Conservation (phyloP, 2,329 filamentous ascomycete species). For the Bisporella sp. region DNA sequence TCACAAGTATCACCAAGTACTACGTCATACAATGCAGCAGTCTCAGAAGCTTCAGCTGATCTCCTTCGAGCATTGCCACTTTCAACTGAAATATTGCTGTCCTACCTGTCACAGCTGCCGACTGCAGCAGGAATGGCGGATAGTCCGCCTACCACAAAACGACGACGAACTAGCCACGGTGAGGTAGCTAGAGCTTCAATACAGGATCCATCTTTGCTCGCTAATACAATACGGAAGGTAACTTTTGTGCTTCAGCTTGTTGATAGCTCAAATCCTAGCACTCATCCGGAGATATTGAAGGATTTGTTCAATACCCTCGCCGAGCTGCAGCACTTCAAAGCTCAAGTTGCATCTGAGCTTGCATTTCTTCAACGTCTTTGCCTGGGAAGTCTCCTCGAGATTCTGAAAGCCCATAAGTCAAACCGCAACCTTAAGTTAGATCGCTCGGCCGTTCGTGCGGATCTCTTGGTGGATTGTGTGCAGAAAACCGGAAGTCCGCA, state of each 20-base stretch:
- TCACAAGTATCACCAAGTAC: conserved; percentile 38
- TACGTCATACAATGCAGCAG: conserved; percentile 26
- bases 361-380: conserved; percentile 86
- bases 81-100: conserved; percentile 62
- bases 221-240: conserved; percentile 63
- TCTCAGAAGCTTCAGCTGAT: conserved; percentile 58
- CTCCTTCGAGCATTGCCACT: conserved; percentile 68
- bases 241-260: conserved; percentile 86
- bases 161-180: conserved; percentile 69
- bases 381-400: conserved; percentile 72
- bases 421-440: conserved; percentile 61
- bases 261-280: conserved; percentile 69
- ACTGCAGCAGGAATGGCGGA: conserved; percentile 66
- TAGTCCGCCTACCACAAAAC: conserved; percentile 67
- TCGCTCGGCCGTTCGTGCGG: conserved; percentile 73
- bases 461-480: conserved; percentile 89
- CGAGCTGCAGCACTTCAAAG: conserved; percentile 78
- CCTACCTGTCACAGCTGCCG: conserved; percentile 69
- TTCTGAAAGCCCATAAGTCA: conserved; percentile 69
- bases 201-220: conserved; percentile 58
- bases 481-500: conserved; percentile 87
- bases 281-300: conserved; percentile 69
- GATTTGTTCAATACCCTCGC: conserved; percentile 79
- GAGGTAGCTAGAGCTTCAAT: conserved; percentile 55
- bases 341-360: conserved; percentile 75